phyloP scores from a whole-genome alignment of 2,329 filamentous ascomycete species.

The Aureobasidium uvarum region DNA sequence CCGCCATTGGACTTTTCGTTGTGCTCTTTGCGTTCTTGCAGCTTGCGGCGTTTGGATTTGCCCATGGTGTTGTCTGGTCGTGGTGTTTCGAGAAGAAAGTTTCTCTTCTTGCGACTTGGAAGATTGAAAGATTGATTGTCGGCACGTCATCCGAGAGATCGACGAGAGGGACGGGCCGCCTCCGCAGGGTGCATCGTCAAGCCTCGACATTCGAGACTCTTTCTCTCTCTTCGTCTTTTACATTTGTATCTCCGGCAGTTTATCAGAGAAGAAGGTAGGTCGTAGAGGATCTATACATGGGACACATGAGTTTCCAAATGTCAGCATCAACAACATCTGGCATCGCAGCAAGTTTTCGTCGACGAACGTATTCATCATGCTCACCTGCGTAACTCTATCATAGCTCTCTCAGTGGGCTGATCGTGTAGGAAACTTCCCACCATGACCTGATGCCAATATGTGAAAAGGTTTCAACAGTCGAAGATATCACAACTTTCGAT shows the following conservation, averaged over 20 bases:
- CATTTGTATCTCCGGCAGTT: not conserved
- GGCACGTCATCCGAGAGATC: conserved; percentile 1
- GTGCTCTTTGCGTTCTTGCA: conserved; percentile 17
- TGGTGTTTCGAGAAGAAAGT: not conserved
- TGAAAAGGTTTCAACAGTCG: not conserved
- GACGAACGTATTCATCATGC: not conserved
- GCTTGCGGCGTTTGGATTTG: conserved; percentile 17
- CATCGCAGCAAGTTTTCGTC: not conserved
- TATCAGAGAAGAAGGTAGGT: not conserved
- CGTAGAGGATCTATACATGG: too few relatives aligned
- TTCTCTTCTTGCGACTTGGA: not conserved
- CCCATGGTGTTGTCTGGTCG: not conserved
- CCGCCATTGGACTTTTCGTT: conserved; percentile 5
- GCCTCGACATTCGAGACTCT: not conserved
- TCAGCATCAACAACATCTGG: too few relatives aligned
- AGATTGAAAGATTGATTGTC: conserved; percentile 1
- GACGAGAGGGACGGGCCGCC: not conserved
- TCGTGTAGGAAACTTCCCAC: not conserved
- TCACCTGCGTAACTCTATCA: not conserved
- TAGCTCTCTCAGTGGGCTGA: not conserved
- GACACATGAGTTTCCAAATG: too few relatives aligned
- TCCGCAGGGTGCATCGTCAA: not conserved
- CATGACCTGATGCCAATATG: not conserved
- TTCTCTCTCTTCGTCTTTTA: not conserved
- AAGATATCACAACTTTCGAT: not conserved